Evolutionary conservation across 2,329 filamentous ascomycete genomes (phyloP), one percentile per base, ranked within the genome.

Genomic region (Aureobasidium sp.): DNA sequence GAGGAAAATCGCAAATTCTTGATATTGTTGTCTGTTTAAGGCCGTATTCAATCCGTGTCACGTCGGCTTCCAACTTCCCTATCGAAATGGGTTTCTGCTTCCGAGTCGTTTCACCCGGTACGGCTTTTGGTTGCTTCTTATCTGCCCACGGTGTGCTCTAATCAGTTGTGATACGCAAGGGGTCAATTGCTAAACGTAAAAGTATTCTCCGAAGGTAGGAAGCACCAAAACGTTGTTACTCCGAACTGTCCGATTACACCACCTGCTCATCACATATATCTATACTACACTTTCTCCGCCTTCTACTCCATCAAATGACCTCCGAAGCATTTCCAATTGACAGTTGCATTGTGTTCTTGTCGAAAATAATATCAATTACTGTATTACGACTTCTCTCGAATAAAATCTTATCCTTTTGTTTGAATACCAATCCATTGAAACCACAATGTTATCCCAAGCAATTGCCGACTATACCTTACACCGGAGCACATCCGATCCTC

Each of bases 151-250:
- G 8, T 7, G 32, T 34, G 32, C 13, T 13, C 12, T 48, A 10
- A 29, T 6, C 27, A 29, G 6, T 15, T 15, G 2, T 41, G 20
- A 29, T n/a, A 55, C 17, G 36, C 51, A 55, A 55, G 36, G 37
- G 24, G 26, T 6, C 17, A 6, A 48, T 20, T 17, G 37, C 20
- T 52, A 39, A 36, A 52, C 50, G 50, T 39, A 26, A 55, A 27
- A 41, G 37, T 24, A 46, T 57, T 46, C 53, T 57, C 53, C 53
- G 53, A 57, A 57, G 41, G 53, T 37, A n/a, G 34, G 46, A 44
- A 56, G 26, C 52, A 56, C 26, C 26, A 34, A 24, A 44, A 34
- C 17, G 15, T 26, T 17, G 10, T 46, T 17, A 57, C 53, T 44
- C 53, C 53, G 53, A 57, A 34, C 27, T 57, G 39, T 57, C 53